Percentiles rank a stretch among this genome's conserved stretches.
phyloP scores from a whole-genome alignment of 2,329 filamentous ascomycete genomes.

The Neonectria punicea region DNA sequence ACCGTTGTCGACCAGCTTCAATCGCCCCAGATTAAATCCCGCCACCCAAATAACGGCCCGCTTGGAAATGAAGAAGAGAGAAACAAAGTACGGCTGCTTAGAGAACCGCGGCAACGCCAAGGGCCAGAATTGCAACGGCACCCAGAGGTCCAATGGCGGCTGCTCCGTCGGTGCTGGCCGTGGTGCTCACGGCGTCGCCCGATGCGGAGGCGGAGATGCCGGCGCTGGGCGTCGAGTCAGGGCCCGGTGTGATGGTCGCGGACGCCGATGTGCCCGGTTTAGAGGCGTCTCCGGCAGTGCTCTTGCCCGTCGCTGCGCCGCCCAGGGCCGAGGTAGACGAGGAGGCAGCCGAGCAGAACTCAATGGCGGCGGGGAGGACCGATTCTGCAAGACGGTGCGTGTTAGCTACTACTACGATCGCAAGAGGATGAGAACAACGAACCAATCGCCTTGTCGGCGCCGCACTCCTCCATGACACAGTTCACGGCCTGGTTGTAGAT shows the following conservation, averaged over 20 bases:
- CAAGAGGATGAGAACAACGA: neutral
- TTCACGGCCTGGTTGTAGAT: conserved; percentile 40
- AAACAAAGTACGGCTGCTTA: neutral
- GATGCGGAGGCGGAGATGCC: neutral
- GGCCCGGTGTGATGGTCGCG: neutral
- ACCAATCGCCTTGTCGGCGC: conserved; percentile 10
- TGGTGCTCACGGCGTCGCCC: neutral
- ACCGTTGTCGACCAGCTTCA: no score
- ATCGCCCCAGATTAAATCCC: no score
- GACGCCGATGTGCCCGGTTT: neutral
- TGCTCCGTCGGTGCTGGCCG: neutral
- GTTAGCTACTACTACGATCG: neutral
- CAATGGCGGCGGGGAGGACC: conserved; percentile 20
- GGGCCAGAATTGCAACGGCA: conserved; percentile 11
- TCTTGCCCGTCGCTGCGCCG: neutral
- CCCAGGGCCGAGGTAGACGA: conserved; percentile 1
- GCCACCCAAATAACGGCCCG: no score
- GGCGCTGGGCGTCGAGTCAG: neutral
- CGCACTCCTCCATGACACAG: conserved; percentile 42
- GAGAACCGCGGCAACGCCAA: conserved; percentile 6
- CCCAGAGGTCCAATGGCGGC: neutral
- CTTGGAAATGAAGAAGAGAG: neutral
- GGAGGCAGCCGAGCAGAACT: conserved; percentile 21
- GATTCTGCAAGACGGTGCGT: neutral
- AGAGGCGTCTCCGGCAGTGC: neutral